Base-by-base conservation (phyloP, 2,329 filamentous ascomycete species). In the Tolypocladium pustulatum region DNA sequence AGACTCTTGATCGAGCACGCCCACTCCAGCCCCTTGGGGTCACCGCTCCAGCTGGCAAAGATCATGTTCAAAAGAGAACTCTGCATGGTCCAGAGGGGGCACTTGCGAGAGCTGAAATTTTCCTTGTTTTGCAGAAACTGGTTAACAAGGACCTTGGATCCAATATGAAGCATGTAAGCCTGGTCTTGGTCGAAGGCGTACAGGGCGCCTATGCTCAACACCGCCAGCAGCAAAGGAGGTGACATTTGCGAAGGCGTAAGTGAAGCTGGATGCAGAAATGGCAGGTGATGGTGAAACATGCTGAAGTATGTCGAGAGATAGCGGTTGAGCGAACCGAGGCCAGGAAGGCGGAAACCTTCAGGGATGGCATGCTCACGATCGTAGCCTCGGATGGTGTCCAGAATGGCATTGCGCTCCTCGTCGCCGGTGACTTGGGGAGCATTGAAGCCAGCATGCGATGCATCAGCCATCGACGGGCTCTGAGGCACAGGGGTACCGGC, bases 1-100 rank as follows among this genome's bases (percentile, higher is more conserved):
- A 97, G 81, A 78, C 91, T 96, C 83, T 97, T 97, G 76, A 99
- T 97, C 2, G 94, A 97, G 74, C 93, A 97, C 40, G 94, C 92
- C 94, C 94, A 99, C 73, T 99, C 94, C 3, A 99, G 81, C 41
- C 94, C 94, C 75, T 97, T 97, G 40, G 94, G 89, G 69, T 97
- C 94, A 67, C 94, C 94, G 72, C 94, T 97, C 94, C 94, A 99
- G 79, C 92, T 97, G 58, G 94, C 91, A 72, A 99, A 97, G 64
- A 97, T 87, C 94, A 97, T 97, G 79, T 99, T 99, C 60, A 99
- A 80, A 57, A 99, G 78, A 4, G 92, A 96, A 72, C 90, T 91
- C 72, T 99, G 94, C 91, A 97, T 97, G 54, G 93, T 94, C 93
- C 94, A 97, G 17, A 99, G 76, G 4, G 94, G 94, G 68, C 93